phyloP scores from a whole-genome alignment of 192 early-diverging fungal species.

The Umbelopsis isabellina region DNA sequence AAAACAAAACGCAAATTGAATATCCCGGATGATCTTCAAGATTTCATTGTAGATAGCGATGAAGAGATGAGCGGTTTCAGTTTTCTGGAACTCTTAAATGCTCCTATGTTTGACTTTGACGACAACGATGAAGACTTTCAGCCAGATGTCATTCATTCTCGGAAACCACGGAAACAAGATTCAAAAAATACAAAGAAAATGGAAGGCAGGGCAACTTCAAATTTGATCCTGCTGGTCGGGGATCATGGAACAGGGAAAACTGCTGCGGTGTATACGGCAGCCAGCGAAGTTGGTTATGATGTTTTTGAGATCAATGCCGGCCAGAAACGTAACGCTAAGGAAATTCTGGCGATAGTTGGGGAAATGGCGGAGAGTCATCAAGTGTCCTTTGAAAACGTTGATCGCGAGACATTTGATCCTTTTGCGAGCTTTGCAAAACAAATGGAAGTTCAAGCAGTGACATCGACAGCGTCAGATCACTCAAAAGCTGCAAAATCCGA shows the following conservation, averaged over 20 bases:
- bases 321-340: constrained; percentile 68
- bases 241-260: constrained; percentile 75
- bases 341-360: constrained; percentile 62
- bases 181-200: not conserved
- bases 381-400: constrained; percentile 50
- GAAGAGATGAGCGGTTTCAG: not conserved
- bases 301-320: constrained; percentile 79
- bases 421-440: not conserved
- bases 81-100: not conserved
- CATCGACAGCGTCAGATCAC: not conserved
- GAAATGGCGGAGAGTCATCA: constrained; percentile 78
- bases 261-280: constrained; percentile 71
- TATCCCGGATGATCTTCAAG: constrained; percentile 1
- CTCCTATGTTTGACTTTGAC: not conserved
- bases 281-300: constrained; percentile 71
- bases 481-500: not conserved
- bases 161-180: not conserved
- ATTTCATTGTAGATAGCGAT: constrained; percentile 6
- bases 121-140: constrained; percentile 6
- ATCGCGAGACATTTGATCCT: constrained; percentile 11
- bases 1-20: constrained; percentile 5
- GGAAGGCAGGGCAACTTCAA: constrained; percentile 27
- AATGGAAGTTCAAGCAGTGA: not conserved
- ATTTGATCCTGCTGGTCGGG: constrained; percentile 68
- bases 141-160: not conserved